Base-by-base conservation (phyloP, 768 basidiomycete species). In the Pulveroboletus sp. region DNA sequence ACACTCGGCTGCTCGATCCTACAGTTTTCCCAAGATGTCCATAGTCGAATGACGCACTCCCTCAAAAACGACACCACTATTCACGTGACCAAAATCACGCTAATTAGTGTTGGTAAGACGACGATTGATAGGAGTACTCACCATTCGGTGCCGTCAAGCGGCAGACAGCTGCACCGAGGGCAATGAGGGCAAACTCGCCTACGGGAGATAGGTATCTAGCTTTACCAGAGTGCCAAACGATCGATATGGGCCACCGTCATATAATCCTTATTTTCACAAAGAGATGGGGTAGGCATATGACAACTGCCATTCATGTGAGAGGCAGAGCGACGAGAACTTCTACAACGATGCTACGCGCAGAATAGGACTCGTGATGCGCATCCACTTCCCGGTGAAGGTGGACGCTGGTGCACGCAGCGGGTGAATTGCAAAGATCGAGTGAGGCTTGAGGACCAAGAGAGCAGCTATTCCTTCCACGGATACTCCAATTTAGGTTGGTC, bases 401-500 rank as follows among this genome's bases (percentile, higher is more conserved):
- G n/a, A 41, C 28, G 13, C 24, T 4, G n/a, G 33, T 17, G 7
- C 33, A 33, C 13, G n/a, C 8, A 37, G 8, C 10, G 37, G 4
- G 15, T 49, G 4, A 21, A 14, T 36, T 26, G 45, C 33, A 45
- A 31, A 54, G 26, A 39, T 40, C 17, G 33, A 38, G 28, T 26
- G 38, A 28, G 18, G 28, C 18, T 39, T 15, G 43, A 28, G n/a
- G 14, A 15, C 31, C 30, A 43, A 43, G 18, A 45, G 11, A 24
- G n/a, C 11, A 14, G 38, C 54, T 63, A 75, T 69, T 96, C 94
- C 63, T 86, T 85, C 71, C 81, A 94, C 3, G 94, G 94, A 69
- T 94, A 97, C 8, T 82, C 79, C 39, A 96, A 86, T 70, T 88
- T 87, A 38, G 81, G 80, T 61, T 86, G 83, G 63, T 93, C 90